Conservation (phyloP, 2,329 filamentous ascomycete genomes). For the Exophiala aquamarina region DNA sequence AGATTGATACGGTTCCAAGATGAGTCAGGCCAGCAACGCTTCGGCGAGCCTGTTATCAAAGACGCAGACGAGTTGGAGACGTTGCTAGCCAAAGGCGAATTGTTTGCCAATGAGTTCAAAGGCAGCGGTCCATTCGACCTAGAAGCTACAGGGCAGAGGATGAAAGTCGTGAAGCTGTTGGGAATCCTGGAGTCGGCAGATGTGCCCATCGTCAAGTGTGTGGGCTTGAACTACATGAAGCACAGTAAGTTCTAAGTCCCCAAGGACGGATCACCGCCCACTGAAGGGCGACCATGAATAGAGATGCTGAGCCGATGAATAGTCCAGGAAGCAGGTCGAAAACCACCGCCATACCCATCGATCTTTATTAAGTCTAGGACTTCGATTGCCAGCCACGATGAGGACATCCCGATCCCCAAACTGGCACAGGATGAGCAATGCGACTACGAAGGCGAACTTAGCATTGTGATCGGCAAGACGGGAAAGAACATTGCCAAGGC, state of each 20-base stretch:
- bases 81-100: background rate
- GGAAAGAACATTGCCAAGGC: constrained; percentile 50
- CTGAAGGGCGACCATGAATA: no score
- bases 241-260: constrained; percentile 10
- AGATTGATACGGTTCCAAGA: background rate
- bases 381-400: constrained; percentile 30
- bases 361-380: constrained; percentile 41
- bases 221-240: constrained; percentile 20
- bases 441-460: constrained; percentile 17
- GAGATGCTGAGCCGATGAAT: background rate
- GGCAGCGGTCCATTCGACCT: background rate
- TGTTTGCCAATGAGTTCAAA: background rate
- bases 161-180: background rate
- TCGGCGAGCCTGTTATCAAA: constrained; percentile 1
- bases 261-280: no score
- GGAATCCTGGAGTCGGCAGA: constrained; percentile 1
- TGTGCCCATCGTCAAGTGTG: constrained; percentile 15
- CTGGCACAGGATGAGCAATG: constrained; percentile 39
- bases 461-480: constrained; percentile 53
- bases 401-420: constrained; percentile 37
- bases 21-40: background rate
- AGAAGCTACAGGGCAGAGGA: background rate
- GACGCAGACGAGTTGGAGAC: background rate
- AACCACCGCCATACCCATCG: constrained; percentile 38
- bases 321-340: constrained; percentile 41